Evolutionary conservation across 2,329 filamentous ascomycete genomes (phyloP).

Genomic region (Pezicula radicicola): DNA sequence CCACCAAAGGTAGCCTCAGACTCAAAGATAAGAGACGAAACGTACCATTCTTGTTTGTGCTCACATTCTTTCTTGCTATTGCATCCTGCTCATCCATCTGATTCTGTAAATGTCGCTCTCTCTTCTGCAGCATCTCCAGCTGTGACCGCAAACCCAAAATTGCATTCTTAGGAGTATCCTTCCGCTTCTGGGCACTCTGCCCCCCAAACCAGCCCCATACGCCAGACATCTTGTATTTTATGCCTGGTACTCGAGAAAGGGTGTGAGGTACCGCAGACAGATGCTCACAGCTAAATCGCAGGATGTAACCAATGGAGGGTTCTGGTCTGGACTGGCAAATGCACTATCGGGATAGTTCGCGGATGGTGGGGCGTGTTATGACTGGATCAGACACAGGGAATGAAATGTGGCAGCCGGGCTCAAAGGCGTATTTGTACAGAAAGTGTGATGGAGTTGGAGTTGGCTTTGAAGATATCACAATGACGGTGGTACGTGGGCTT

Average conservation of each 20-base stretch:
- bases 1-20: background rate
- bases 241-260: constrained; percentile 6
- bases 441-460: too few species aligned
- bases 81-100: constrained; percentile 93
- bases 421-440: too few species aligned
- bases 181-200: constrained; percentile 76
- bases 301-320: background rate
- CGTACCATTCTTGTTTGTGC: constrained; percentile 87
- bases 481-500: too few species aligned
- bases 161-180: constrained; percentile 94
- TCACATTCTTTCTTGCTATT: constrained; percentile 84
- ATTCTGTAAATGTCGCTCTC: constrained; percentile 84
- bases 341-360: too few species aligned
- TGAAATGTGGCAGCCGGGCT: too few species aligned
- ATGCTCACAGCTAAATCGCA: too few species aligned
- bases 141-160: constrained; percentile 85
- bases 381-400: too few species aligned
- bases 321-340: background rate
- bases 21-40: constrained; percentile 10
- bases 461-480: too few species aligned
- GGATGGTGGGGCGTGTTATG: too few species aligned
- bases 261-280: constrained; percentile 3
- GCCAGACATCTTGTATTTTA: constrained; percentile 49
- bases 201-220: constrained; percentile 94
- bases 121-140: constrained; percentile 96